Evolutionary conservation across 2,329 filamentous ascomycete genomes (phyloP).

Genomic region (Tolypocladium endophyticum): DNA sequence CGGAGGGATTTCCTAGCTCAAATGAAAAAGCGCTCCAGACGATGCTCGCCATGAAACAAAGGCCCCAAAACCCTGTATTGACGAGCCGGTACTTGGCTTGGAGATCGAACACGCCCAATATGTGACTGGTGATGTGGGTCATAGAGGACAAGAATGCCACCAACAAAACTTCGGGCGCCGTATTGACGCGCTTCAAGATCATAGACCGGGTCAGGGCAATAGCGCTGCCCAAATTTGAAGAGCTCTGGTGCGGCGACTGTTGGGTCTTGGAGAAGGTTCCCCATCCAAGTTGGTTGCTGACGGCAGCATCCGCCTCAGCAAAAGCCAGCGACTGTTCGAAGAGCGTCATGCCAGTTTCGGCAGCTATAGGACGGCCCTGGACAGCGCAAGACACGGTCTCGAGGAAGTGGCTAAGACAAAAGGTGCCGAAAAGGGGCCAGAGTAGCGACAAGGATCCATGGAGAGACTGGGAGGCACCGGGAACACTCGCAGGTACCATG

Average conservation of each 20-base stretch:
- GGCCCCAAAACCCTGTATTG: constrained; percentile 81
- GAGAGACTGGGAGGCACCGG: constrained; percentile 42
- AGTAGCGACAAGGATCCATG: constrained; percentile 67
- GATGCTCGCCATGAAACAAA: constrained; percentile 82
- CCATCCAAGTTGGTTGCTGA: constrained; percentile 69
- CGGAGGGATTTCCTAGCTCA: constrained; percentile 47
- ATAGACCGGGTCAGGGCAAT: constrained; percentile 50
- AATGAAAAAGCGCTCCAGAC: constrained; percentile 61
- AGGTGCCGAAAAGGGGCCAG: constrained; percentile 64
- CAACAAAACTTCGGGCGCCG: constrained; percentile 77
- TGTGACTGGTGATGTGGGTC: constrained; percentile 77
- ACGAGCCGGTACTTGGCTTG: constrained; percentile 72
- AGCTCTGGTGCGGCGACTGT: constrained; percentile 19
- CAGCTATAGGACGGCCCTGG: constrained; percentile 67
- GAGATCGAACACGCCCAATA: constrained; percentile 69
- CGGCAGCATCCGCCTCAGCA: constrained; percentile 84
- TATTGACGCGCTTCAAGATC: constrained; percentile 73
- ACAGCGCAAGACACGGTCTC: constrained; percentile 83
- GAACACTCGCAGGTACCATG: constrained; percentile 51
- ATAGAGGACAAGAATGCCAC: constrained; percentile 81
- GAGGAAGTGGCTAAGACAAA: constrained; percentile 71
- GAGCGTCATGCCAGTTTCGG: constrained; percentile 90
- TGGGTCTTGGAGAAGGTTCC: constrained; percentile 46
- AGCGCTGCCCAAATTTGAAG: constrained; percentile 13
- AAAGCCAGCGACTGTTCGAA: constrained; percentile 96